These are phyloP conservation scores for Dissophora globulifera DNA, from an alignment of 192 early-diverging fungal species.

Conservation along the genomic window DNA sequence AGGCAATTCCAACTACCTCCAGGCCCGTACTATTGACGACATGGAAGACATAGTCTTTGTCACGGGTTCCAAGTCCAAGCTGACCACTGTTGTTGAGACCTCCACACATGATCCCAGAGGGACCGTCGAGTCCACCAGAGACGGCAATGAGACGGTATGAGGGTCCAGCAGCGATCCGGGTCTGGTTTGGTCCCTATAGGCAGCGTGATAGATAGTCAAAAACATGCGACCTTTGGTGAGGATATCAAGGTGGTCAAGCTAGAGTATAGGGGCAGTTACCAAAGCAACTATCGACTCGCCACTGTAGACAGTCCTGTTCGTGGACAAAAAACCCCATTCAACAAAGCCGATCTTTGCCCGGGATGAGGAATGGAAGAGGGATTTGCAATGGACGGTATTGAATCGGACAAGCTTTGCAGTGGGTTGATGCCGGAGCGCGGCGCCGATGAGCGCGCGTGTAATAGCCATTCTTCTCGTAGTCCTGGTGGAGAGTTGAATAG, in stretches of 20 bases:
- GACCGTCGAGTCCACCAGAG: conserved; percentile 22
- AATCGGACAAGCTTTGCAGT: too few species aligned
- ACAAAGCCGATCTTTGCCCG: conserved; percentile 21
- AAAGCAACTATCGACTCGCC: conserved; percentile 24
- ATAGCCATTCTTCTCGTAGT: neutral
- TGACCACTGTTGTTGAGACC: conserved; percentile 65
- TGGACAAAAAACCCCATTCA: conserved; percentile 46
- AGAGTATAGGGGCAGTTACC: conserved; percentile 2
- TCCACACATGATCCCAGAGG: conserved; percentile 54
- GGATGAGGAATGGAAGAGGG: too few species aligned
- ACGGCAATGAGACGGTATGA: conserved; percentile 42
- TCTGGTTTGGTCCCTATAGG: conserved; percentile 29
- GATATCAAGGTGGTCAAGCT: neutral
- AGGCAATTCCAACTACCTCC: conserved; percentile 56
- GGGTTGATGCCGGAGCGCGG: neutral
- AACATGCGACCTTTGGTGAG: too few species aligned
- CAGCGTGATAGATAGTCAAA: too few species aligned
- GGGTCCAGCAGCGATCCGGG: conserved; percentile 43
- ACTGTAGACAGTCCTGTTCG: conserved; percentile 22
- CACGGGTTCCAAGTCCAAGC: conserved; percentile 47
- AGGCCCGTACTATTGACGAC: conserved; percentile 42
- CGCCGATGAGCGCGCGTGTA: neutral
- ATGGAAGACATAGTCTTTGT: conserved; percentile 17
- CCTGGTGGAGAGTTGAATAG: too few species aligned
- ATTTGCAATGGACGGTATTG: too few species aligned